Percentiles rank a stretch among this genome's conserved stretches.
Evolutionary conservation across 169 alveolate species (phyloP).

Genomic region (Eimeria acervulina): DNA sequence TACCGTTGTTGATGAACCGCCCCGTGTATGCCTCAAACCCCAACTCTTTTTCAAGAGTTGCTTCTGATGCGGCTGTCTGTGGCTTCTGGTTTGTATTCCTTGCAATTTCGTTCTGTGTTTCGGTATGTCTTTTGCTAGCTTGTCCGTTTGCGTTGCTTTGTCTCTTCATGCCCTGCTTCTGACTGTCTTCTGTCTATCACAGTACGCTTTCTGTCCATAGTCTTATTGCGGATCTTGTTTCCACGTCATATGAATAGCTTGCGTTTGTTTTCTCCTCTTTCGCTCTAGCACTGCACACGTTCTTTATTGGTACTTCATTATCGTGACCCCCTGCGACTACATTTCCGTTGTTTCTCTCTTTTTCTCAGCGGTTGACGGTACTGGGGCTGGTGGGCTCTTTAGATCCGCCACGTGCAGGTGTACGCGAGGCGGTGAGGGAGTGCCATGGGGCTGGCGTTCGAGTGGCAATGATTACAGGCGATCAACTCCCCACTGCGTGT

Average conservation of each 20-base stretch:
- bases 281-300: not conserved
- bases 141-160: not conserved
- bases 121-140: not conserved
- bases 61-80: not conserved
- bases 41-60: not conserved
- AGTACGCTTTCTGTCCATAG: no score
- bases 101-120: not conserved
- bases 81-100: not conserved
- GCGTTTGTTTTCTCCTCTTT: not conserved
- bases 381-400: conserved; percentile 94
- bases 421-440: conserved; percentile 97
- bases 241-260: not conserved
- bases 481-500: conserved; percentile 97
- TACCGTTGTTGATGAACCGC: conserved; percentile 81
- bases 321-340: no score
- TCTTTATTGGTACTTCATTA: no score
- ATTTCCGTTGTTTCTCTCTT: not conserved
- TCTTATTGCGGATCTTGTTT: no score
- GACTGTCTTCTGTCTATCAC: no score
- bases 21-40: conserved; percentile 52
- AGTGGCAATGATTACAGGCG: conserved; percentile 99
- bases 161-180: no score
- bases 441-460: conserved; percentile 98
- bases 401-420: conserved; percentile 99
- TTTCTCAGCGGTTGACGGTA: conserved; percentile 83